A percentile compares a stretch with the other conserved stretches of the same genome.
Conservation (phyloP, 1,284 basidiomycete species). For the Puccinia polysora region DNA sequence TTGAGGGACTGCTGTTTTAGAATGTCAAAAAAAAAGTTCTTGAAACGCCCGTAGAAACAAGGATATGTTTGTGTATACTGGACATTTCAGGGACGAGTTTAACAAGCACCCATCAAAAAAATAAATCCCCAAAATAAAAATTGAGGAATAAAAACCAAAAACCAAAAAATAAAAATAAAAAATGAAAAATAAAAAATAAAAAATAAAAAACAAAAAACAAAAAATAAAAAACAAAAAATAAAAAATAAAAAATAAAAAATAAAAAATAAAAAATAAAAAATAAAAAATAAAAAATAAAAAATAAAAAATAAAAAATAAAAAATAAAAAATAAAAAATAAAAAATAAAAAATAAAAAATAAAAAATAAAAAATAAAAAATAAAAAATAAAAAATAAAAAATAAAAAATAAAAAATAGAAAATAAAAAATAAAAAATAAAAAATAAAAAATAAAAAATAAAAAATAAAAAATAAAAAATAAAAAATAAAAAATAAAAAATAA, state of each 20-base stretch:
- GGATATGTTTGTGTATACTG: too few species aligned
- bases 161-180: too few species aligned
- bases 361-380: background rate
- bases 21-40: too few species aligned
- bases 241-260: background rate
- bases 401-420: background rate
- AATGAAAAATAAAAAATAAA: too few species aligned
- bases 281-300: background rate
- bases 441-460: background rate
- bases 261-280: background rate
- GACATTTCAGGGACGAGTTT: too few species aligned
- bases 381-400: background rate
- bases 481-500: background rate
- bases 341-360: background rate
- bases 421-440: background rate
- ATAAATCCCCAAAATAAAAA: background rate
- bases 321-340: background rate
- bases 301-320: background rate
- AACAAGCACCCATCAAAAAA: too few species aligned
- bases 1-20: too few species aligned
- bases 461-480: background rate
- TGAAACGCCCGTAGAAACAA: too few species aligned
- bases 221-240: too few species aligned
- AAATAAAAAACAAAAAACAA: too few species aligned
- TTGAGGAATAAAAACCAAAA: too few species aligned